Conservation (phyloP, 371 early-diverging fungal genomes). For the Nosema granulosis region DNA sequence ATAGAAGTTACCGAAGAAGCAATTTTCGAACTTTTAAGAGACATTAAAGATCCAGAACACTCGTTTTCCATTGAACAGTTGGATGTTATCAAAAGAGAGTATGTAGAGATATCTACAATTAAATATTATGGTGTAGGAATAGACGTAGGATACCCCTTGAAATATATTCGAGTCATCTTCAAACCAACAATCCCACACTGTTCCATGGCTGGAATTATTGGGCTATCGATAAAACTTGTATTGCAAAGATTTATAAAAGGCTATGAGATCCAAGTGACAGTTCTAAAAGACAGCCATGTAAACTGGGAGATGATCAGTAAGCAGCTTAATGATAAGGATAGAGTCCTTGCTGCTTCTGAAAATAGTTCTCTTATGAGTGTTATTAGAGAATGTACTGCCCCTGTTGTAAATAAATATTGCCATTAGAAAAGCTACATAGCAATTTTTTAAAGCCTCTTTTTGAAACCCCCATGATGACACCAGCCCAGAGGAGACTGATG, state of each 20-base stretch:
- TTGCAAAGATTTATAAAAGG: slow-evolving; percentile 77
- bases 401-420: not conserved
- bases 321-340: slow-evolving; percentile 95
- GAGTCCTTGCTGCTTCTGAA: slow-evolving; percentile 94
- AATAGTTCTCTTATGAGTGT: slow-evolving; percentile 68
- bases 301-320: slow-evolving; percentile 85
- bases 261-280: slow-evolving; percentile 73
- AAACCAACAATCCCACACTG: slow-evolving; percentile 99
- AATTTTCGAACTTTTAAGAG: slow-evolving; percentile 76
- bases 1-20: slow-evolving; percentile 35
- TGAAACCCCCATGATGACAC: slow-evolving; percentile 69
- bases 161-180: slow-evolving; percentile 65
- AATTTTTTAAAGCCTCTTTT: slow-evolving; percentile 4
- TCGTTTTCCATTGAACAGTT: slow-evolving; percentile 69
- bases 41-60: slow-evolving; percentile 97
- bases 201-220: slow-evolving; percentile 97
- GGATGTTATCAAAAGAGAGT: slow-evolving; percentile 56
- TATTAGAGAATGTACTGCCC: slow-evolving; percentile 38
- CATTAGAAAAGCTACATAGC: not conserved
- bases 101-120: slow-evolving; percentile 42
- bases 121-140: slow-evolving; percentile 67
- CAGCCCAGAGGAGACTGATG: slow-evolving; percentile 70
- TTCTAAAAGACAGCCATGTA: slow-evolving; percentile 86
- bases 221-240: slow-evolving; percentile 85
- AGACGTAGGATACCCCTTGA: slow-evolving; percentile 23